Conservation (phyloP, 208 protist species). For the Acanthamoeba lenticulata region DNA sequence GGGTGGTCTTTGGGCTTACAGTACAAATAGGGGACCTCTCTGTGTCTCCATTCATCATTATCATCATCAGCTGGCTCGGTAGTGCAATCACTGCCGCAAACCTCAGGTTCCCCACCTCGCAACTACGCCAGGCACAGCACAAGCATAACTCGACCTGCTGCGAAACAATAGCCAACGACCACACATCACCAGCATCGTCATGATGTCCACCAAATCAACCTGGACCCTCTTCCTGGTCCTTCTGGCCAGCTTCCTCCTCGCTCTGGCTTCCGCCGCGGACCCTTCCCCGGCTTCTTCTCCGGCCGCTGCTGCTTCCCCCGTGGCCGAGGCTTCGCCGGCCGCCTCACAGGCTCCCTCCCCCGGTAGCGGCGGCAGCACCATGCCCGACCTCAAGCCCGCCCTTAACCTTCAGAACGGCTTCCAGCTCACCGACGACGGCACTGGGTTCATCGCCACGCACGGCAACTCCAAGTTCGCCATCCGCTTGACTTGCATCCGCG, state of each 20-base stretch:
- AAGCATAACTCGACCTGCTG: background rate
- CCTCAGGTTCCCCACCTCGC: background rate
- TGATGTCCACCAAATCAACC: background rate
- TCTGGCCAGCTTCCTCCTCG: background rate
- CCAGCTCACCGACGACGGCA: background rate
- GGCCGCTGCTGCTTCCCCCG: background rate
- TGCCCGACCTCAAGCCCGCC: background rate
- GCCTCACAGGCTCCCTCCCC: background rate
- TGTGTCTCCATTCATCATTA: background rate
- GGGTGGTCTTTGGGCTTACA: background rate
- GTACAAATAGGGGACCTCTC: background rate
- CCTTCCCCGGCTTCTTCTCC: background rate
- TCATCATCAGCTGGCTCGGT: background rate
- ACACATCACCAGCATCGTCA: background rate
- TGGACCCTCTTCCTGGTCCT: background rate
- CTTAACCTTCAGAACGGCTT: conserved; percentile 22
- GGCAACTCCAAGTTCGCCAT: background rate
- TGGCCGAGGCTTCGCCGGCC: background rate
- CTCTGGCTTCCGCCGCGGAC: background rate
- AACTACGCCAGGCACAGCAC: too few relatives aligned
- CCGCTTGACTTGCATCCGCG: conserved; percentile 19
- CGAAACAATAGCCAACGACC: background rate
- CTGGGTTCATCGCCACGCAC: conserved; percentile 7
- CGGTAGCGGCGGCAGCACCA: background rate
- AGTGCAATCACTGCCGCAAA: too few relatives aligned